Conservation (phyloP, 495 filamentous ascomycete genomes). For the Aspergillus avenaceus region DNA sequence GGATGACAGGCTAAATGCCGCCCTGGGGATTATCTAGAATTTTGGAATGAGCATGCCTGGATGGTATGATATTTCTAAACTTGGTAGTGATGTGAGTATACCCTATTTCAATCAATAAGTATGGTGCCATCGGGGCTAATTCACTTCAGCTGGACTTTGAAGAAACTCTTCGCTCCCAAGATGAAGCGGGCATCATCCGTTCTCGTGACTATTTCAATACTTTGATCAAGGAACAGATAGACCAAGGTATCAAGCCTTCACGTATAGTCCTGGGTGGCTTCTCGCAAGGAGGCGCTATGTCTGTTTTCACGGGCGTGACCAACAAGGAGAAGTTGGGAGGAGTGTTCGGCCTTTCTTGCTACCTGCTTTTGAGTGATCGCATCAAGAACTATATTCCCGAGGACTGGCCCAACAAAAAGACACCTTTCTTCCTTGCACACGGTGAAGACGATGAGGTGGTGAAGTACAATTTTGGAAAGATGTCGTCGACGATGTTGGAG, state of each 20-base stretch:
- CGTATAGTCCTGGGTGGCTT: constrained; percentile 80
- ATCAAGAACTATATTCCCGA: constrained; percentile 60
- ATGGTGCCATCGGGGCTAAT: not conserved
- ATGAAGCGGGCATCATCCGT: constrained; percentile 73
- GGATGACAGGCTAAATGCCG: not conserved
- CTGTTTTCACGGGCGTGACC: constrained; percentile 66
- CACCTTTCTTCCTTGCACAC: constrained; percentile 85
- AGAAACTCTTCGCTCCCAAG: constrained; percentile 54
- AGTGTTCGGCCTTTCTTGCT: constrained; percentile 81
- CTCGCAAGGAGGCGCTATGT: constrained; percentile 59
- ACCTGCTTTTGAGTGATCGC: constrained; percentile 71
- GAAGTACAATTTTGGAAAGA: constrained; percentile 59
- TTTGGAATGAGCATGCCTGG: constrained; percentile 80
- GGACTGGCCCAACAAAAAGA: constrained; percentile 68
- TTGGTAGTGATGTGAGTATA: constrained; percentile 36
- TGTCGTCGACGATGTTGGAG: constrained; percentile 58
- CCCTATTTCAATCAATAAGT: not conserved
- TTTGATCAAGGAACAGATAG: constrained; percentile 78
- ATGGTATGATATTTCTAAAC: constrained; percentile 86
- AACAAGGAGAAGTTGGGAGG: constrained; percentile 73
- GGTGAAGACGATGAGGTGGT: constrained; percentile 73
- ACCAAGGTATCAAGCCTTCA: constrained; percentile 73
- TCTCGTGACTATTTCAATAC: constrained; percentile 72
- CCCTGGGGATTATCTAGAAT: constrained; percentile 48
- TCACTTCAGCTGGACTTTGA: constrained; percentile 36